phyloP scores from a whole-genome alignment of 768 basidiomycete species.

The Paxillus rubicundulus region DNA sequence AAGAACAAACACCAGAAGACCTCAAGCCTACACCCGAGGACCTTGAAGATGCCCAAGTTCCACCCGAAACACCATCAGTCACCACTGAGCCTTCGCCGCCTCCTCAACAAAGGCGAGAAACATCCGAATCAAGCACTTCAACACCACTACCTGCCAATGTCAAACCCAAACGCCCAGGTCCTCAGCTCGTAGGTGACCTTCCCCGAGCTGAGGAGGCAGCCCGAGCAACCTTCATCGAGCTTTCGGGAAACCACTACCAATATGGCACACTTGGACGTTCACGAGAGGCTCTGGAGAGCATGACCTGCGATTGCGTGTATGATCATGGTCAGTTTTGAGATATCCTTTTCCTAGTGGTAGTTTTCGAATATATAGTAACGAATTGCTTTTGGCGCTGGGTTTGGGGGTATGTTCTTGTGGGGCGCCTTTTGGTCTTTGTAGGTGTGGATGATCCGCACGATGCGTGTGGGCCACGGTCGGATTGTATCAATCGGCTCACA shows the following conservation, averaged over 20 bases:
- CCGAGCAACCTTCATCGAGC: constrained; percentile 66
- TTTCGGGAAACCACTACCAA: constrained; percentile 82
- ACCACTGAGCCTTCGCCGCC: constrained; percentile 31
- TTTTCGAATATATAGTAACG: constrained; percentile 32
- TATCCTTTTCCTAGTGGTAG: constrained; percentile 17
- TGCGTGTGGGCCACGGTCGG: constrained; percentile 84
- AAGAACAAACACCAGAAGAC: constrained; percentile 7
- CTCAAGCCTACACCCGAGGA: constrained; percentile 17
- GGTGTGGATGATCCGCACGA: constrained; percentile 55
- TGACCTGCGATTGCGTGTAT: constrained; percentile 92
- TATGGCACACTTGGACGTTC: constrained; percentile 83
- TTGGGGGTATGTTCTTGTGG: constrained; percentile 13
- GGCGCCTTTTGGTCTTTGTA: constrained; percentile 35
- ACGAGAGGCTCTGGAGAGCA: constrained; percentile 85
- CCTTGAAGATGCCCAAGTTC: constrained; percentile 23
- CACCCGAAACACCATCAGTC: constrained; percentile 28
- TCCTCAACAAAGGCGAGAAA: constrained; percentile 29
- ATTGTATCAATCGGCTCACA: constrained; percentile 96
- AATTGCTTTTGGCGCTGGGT: constrained; percentile 7
- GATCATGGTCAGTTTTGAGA: constrained; percentile 64
- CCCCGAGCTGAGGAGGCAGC: constrained; percentile 76
- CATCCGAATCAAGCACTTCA: constrained; percentile 36
- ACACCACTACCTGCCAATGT: constrained; percentile 29
- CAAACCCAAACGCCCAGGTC: constrained; percentile 37
- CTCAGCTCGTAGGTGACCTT: constrained; percentile 79